Base-by-base conservation (phyloP, 1,284 basidiomycete species). In the Sporisorium iseilematis-ciliati region DNA sequence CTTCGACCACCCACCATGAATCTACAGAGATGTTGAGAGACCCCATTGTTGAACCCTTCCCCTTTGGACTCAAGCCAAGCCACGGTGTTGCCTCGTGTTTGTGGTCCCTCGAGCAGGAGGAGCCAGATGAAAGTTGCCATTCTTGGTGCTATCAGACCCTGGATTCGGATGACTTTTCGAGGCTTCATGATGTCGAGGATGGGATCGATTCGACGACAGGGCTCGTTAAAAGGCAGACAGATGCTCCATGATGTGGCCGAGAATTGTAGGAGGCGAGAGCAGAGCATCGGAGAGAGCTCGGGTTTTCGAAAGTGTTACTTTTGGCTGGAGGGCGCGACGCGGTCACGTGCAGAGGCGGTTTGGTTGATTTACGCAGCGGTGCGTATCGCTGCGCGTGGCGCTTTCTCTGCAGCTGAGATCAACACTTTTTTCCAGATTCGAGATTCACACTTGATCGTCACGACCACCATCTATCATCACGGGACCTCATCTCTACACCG, bases 271-370 rank as follows among this genome's bases (percentile, higher is more conserved):
- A 25, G 26, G 45, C 16, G 16, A 14, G 23, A 23, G 43, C 43
- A 45, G 23, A n/a, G n/a, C n/a, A n/a, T 10, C 41, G n/a, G 7
- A 42, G 16, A 16, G n/a, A 45, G 42, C 42, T n/a, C 23, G 23
- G 1, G 8, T 46, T 46, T 7, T 7, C 16, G 7, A 51, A 52
- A 62, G 61, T 69, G 68, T 71, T 62, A 71, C 58, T 71, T 65
- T 60, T 42, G 16, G 11, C 18, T 25, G 51, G 12, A 10, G 3
- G 10, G 50, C 54, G 62, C 58, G 58, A 71, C 68, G 63, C 68
- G 68, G 63, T 71, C 68, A 71, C 68, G 68, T 71, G 68, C 60
- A 16, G 33, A 18, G 26, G 29, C 18, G 26, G 31, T n/a, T 46
- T 43, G 2, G 35, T 4, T 23, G 10, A 29, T 46, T 50, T 55